Conservation (phyloP, 768 basidiomycete species). For the Mycena galopus region DNA sequence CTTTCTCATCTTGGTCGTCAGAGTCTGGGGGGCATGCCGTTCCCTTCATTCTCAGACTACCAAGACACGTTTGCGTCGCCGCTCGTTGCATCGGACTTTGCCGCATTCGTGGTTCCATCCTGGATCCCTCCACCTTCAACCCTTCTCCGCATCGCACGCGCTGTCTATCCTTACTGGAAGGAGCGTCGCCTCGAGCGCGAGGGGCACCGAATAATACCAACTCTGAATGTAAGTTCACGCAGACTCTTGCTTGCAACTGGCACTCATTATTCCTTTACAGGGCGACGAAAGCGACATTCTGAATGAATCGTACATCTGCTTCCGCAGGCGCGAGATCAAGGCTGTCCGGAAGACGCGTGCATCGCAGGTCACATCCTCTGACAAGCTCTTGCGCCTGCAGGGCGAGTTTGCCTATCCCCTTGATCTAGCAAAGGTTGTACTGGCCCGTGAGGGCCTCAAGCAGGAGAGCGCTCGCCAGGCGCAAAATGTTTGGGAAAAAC, state of each 20-base stretch:
- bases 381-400: constrained; percentile 88
- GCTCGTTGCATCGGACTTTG: constrained; percentile 74
- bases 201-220: constrained; percentile 90
- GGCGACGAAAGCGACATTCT: constrained; percentile 91
- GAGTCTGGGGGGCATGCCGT: constrained; percentile 72
- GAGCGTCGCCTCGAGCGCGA: constrained; percentile 84
- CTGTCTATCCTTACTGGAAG: constrained; percentile 92
- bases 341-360: constrained; percentile 94
- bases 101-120: constrained; percentile 74
- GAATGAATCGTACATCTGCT: constrained; percentile 97
- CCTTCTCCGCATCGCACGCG: constrained; percentile 76
- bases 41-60: constrained; percentile 84
- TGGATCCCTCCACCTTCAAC: constrained; percentile 76
- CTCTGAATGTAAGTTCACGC: constrained; percentile 83
- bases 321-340: constrained; percentile 95
- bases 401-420: constrained; percentile 79
- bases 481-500: constrained; percentile 82
- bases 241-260: neutral
- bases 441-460: constrained; percentile 84
- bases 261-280: constrained; percentile 51
- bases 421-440: constrained; percentile 77
- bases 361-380: constrained; percentile 88
- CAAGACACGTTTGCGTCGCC: constrained; percentile 76
- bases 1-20: constrained; percentile 40
- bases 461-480: constrained; percentile 70